Conservation (phyloP, 441 rosid genomes). For the Mallotus repandus region DNA sequence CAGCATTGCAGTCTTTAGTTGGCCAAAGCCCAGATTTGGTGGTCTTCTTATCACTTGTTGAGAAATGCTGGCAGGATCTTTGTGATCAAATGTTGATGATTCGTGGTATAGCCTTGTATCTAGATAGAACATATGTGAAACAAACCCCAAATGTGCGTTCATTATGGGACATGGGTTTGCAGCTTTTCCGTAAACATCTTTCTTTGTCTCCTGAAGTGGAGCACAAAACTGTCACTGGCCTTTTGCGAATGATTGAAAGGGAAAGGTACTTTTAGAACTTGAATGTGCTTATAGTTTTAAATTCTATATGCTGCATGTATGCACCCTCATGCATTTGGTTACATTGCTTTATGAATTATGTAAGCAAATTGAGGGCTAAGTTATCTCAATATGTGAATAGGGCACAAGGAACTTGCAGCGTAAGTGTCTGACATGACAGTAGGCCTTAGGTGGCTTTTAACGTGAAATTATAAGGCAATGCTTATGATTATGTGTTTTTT, state of each 20-base stretch:
- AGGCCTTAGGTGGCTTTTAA: neutral
- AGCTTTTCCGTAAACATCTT: slow-evolving; percentile 87
- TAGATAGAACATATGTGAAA: slow-evolving; percentile 92
- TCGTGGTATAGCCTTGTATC: slow-evolving; percentile 88
- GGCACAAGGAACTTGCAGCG: neutral
- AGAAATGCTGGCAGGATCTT: slow-evolving; percentile 96
- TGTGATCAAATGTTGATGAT: slow-evolving; percentile 97
- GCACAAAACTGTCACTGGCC: slow-evolving; percentile 96
- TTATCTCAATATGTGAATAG: neutral
- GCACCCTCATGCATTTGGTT: neutral
- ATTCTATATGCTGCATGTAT: neutral
- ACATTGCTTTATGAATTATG: neutral
- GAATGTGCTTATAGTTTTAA: neutral
- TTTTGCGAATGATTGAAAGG: slow-evolving; percentile 88
- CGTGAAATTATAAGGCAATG: too few species aligned
- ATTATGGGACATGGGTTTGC: slow-evolving; percentile 98
- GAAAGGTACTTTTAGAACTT: slow-evolving; percentile 60
- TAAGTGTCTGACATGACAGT: neutral
- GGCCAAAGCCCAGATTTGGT: slow-evolving; percentile 95
- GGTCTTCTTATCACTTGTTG: slow-evolving; percentile 88
- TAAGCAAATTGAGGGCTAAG: neutral
- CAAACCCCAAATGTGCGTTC: slow-evolving; percentile 83
- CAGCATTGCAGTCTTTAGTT: slow-evolving; percentile 72
- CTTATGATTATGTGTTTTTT: too few species aligned
- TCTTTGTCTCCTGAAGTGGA: slow-evolving; percentile 84